A percentile compares a stretch with the other conserved stretches of the same genome.
Evolutionary conservation across 2,329 filamentous ascomycete genomes (phyloP).

Genomic region (Metarhizium brunneum): DNA sequence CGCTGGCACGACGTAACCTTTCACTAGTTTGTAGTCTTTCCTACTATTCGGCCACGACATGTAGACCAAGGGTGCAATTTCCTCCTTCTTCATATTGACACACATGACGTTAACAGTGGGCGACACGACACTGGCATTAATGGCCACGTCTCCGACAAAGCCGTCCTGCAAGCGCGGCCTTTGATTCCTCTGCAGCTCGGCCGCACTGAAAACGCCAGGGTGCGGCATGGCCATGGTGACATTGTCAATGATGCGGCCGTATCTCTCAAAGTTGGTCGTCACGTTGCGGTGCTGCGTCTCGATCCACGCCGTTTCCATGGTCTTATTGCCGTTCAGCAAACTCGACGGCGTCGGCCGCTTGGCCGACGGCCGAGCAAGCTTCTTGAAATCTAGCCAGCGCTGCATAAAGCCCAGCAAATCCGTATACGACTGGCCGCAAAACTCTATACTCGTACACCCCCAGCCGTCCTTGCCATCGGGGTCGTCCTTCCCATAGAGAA

Average conservation of each 20-base stretch:
- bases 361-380: conserved; percentile 21
- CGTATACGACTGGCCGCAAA: conserved; percentile 61
- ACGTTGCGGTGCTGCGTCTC: conserved; percentile 44
- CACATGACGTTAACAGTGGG: conserved; percentile 67
- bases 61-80: conserved; percentile 58
- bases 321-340: conserved; percentile 63
- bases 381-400: conserved; percentile 36
- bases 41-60: conserved; percentile 43
- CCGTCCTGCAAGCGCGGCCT: conserved; percentile 59
- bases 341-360: conserved; percentile 47
- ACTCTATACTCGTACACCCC: conserved; percentile 51
- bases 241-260: conserved; percentile 59
- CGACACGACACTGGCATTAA: conserved; percentile 60
- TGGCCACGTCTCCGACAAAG: conserved; percentile 53
- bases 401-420: conserved; percentile 55
- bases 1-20: conserved; percentile 20
- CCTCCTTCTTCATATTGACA: conserved; percentile 49
- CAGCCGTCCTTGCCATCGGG: conserved; percentile 40
- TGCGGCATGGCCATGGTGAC: conserved; percentile 73
- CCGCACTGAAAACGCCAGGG: conserved; percentile 55
- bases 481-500: conserved; percentile 38
- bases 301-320: conserved; percentile 61
- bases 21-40: conserved; percentile 22
- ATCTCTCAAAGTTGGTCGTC: conserved; percentile 34
- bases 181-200: conserved; percentile 47